Evolutionary conservation across 2,329 filamentous ascomycete genomes (phyloP).

Genomic region (Apiospora hydei): DNA sequence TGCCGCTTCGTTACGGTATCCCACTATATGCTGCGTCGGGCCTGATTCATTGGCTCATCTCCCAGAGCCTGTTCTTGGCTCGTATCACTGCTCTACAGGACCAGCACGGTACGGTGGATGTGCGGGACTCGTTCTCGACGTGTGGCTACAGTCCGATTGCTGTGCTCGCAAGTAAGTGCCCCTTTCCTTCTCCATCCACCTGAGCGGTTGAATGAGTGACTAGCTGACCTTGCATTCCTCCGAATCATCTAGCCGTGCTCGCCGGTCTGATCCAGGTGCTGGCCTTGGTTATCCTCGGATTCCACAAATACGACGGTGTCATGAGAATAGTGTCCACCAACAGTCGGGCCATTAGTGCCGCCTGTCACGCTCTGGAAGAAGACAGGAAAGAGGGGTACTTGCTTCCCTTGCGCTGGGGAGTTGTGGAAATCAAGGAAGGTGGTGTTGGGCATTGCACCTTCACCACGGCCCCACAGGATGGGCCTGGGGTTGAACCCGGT

Average conservation of each 20-base stretch:
- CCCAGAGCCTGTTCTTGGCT: constrained; percentile 53
- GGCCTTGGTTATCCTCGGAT: constrained; percentile 33
- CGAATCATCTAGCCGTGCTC: not conserved
- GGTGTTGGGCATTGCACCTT: too few relatives aligned
- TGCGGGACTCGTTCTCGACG: constrained; percentile 40
- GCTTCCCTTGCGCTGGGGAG: constrained; percentile 39
- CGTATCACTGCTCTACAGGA: constrained; percentile 41
- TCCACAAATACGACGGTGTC: constrained; percentile 39
- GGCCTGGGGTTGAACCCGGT: too few relatives aligned
- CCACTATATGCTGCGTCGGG: constrained; percentile 45
- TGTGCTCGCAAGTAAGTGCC: constrained; percentile 34
- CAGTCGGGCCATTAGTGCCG: constrained; percentile 42
- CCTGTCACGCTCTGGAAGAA: constrained; percentile 37
- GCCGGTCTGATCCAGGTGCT: constrained; percentile 27
- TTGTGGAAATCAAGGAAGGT: constrained; percentile 26
- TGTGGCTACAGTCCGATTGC: constrained; percentile 42
- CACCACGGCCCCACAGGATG: too few relatives aligned
- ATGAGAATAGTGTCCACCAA: constrained; percentile 44
- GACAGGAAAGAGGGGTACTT: constrained; percentile 35
- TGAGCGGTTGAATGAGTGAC: not conserved
- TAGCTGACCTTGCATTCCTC: not conserved
- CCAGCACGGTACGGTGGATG: constrained; percentile 34
- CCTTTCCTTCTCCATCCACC: not conserved
- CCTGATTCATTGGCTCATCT: constrained; percentile 57
- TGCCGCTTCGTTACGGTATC: constrained; percentile 53